phyloP scores from a whole-genome alignment of 495 filamentous ascomycete genomes.

The Xylaria scruposa region DNA sequence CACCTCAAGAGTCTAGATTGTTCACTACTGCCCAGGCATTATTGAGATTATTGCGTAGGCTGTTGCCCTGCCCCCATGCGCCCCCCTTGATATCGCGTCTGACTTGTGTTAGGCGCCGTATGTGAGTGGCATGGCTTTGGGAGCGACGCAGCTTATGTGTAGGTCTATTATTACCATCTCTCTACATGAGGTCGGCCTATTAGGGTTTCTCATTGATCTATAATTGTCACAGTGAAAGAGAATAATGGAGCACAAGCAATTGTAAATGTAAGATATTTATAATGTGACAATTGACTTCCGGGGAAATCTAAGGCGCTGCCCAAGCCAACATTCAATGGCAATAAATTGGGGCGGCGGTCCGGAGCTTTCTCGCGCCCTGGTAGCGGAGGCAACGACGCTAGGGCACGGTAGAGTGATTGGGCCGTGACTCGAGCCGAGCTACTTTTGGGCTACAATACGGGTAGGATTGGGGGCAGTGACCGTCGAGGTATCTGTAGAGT shows the following conservation, averaged over 20 bases:
- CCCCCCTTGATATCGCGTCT: background rate
- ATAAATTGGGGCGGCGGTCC: background rate
- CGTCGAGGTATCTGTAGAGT: background rate
- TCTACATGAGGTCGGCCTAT: too few species aligned
- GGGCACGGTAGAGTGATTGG: background rate
- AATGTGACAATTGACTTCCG: background rate
- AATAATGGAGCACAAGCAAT: background rate
- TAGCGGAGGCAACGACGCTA: slow-evolving; percentile 1
- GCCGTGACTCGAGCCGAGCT: slow-evolving; percentile 1
- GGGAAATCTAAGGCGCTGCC: too few species aligned
- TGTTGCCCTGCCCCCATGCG: background rate
- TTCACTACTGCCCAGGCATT: background rate
- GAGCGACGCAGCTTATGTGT: background rate
- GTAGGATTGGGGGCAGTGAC: background rate
- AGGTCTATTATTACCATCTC: background rate
- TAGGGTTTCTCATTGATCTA: background rate
- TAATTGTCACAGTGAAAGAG: background rate
- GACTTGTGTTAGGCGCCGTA: background rate
- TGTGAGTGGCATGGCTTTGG: background rate
- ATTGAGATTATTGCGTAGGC: background rate
- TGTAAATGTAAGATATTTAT: background rate
- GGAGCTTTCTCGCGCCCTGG: background rate
- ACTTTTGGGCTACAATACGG: background rate
- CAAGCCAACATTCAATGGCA: too few species aligned
- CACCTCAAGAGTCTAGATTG: slow-evolving; percentile 7